phyloP scores from a whole-genome alignment of 129 eudicot species.

The Ambrosia trifida region DNA sequence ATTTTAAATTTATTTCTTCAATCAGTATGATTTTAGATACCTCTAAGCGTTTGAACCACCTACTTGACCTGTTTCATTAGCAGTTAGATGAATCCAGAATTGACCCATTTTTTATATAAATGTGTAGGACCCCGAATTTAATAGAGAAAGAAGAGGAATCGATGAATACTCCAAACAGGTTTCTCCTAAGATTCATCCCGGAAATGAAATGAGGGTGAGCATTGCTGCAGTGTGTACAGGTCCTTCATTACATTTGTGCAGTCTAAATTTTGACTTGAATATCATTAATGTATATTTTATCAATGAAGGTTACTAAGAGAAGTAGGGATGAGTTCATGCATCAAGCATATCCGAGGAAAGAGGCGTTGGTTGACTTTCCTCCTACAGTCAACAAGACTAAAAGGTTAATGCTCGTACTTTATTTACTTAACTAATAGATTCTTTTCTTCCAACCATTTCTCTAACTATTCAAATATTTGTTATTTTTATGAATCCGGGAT shows the following conservation, averaged over 20 bases:
- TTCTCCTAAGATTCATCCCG: conserved; percentile 36
- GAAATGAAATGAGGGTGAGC: conserved; percentile 58
- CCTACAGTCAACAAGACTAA: conserved; percentile 37
- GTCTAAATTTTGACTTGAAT: neutral
- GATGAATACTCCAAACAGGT: conserved; percentile 44
- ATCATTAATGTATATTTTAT: neutral
- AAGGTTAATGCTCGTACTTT: conserved; percentile 47
- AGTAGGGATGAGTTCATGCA: conserved; percentile 48
- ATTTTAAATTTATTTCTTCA: neutral
- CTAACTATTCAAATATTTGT: neutral
- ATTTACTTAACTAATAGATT: neutral
- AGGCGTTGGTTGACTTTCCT: conserved; percentile 34
- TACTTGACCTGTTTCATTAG: neutral
- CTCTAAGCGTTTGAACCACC: neutral
- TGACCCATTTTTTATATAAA: neutral
- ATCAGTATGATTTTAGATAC: neutral
- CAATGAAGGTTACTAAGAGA: conserved; percentile 54
- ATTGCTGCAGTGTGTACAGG: conserved; percentile 16
- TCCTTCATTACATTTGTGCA: neutral
- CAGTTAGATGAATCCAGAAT: neutral
- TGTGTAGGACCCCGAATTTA: conserved; percentile 46
- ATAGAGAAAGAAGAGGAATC: conserved; percentile 43
- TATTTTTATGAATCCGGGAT: neutral
- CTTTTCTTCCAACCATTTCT: neutral
- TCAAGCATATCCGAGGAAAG: conserved; percentile 44